phyloP scores from a whole-genome alignment of 768 basidiomycete species.

The Phallus indusiatus region DNA sequence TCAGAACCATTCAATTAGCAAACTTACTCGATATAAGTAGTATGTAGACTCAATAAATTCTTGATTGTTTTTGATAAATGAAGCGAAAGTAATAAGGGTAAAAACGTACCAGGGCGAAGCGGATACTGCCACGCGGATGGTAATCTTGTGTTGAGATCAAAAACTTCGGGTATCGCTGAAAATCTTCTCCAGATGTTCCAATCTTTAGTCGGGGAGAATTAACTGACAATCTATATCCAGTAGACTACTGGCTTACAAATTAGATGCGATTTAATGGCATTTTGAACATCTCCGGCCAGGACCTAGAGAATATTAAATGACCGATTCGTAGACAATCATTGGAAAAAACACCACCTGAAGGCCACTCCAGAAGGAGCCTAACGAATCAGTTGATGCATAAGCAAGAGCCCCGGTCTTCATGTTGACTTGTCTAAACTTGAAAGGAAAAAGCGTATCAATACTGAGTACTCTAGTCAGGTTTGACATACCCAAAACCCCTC shows the following conservation, averaged over 20 bases:
- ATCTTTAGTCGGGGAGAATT: slow-evolving; percentile 35
- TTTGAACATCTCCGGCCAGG: slow-evolving; percentile 74
- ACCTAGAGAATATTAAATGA: slow-evolving; percentile 25
- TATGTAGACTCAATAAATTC: slow-evolving; percentile 97
- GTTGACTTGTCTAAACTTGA: slow-evolving; percentile 78
- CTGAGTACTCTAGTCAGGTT: neutral
- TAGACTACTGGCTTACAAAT: slow-evolving; percentile 46
- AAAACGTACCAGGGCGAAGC: slow-evolving; percentile 51
- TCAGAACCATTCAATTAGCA: neutral
- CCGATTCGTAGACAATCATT: slow-evolving; percentile 4
- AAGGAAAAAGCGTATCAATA: neutral
- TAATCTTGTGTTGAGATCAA: slow-evolving; percentile 64
- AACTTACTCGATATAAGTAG: slow-evolving; percentile 78
- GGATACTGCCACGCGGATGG: slow-evolving; percentile 76
- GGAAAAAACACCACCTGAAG: slow-evolving; percentile 44
- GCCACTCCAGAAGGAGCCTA: slow-evolving; percentile 98
- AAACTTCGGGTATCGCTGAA: slow-evolving; percentile 87
- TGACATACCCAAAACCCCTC: slow-evolving; percentile 81
- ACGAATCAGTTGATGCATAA: slow-evolving; percentile 79
- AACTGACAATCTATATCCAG: neutral
- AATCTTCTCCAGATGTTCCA: slow-evolving; percentile 90
- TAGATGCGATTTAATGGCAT: slow-evolving; percentile 86
- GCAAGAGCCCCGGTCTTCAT: slow-evolving; percentile 67
- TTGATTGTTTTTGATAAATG: slow-evolving; percentile 14
- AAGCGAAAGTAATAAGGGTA: neutral